Base-by-base conservation (phyloP, 148 eudicot genomes). In the Vaccinium darrowii region DNA sequence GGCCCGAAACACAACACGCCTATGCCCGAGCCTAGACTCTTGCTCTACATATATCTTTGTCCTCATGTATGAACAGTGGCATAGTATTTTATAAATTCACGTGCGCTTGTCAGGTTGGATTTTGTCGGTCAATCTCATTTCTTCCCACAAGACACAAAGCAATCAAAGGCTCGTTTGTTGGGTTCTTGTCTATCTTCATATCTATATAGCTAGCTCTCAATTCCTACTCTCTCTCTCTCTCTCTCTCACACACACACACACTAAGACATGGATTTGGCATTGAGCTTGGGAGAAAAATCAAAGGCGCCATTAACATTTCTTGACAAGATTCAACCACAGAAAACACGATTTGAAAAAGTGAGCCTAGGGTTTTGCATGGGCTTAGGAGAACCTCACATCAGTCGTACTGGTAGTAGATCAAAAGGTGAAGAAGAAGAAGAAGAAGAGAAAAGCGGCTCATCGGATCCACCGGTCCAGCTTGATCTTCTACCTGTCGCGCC, bases 31-130 rank as follows among this genome's bases (percentile, higher is more conserved):
- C 0, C 47, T 4, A 4, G 6, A 43, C 16, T 51, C 27, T 30
- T 3, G n/a, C 71, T 63, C n/a, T n/a, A 10, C 12, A 10, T 71
- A 27, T 30, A 27, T 71, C 8, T 67, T 3, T 67, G 1, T 52
- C 15, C 14, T 51, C 54, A 80, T 33, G 54, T 25, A 52, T 84
- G 84, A 87, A 88, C 75, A 73, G 74, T 36, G 21, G 86, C 30
- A 84, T 84, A 89, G 88, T 92, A 84, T 84, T 56, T 13, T 69
- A 87, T 86, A 77, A 83, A 83, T 92, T 92, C 92, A 93, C 92
- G 95, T 93, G 94, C 88, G 78, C 81, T 89, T 89, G 91, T 90
- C 90, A 91, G 88, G 88, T 89, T 76, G 76, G 88, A 76, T 84
- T 88, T 89, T 69, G 87, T 82, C 86, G 87, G 90, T 91, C 93